These are phyloP conservation scores for Didymella glomerata DNA, from an alignment of 2,329 filamentous ascomycete species.

Conservation along the genomic window DNA sequence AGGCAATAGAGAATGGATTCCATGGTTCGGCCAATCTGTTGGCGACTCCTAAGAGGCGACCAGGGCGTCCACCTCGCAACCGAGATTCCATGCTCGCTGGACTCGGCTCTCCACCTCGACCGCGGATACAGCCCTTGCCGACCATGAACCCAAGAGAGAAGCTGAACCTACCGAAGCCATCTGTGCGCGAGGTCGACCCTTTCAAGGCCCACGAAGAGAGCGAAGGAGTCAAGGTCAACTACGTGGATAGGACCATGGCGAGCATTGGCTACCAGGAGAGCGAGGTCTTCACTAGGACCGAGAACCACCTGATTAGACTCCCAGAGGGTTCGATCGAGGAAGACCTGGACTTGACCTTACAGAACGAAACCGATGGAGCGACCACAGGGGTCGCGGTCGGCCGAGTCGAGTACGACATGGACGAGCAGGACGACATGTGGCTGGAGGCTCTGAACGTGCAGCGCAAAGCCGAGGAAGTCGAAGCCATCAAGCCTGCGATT, in stretches of 20 bases:
- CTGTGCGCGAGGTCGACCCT: slow-evolving; percentile 79
- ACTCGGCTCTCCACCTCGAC: slow-evolving; percentile 66
- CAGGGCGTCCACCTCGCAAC: slow-evolving; percentile 71
- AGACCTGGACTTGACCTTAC: slow-evolving; percentile 66
- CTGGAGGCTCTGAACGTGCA: slow-evolving; percentile 82
- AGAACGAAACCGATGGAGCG: slow-evolving; percentile 67
- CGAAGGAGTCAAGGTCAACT: slow-evolving; percentile 83
- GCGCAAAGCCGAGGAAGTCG: slow-evolving; percentile 76
- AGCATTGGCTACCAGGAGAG: slow-evolving; percentile 96
- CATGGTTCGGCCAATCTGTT: slow-evolving; percentile 23
- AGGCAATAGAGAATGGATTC: slow-evolving; percentile 24
- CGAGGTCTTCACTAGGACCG: slow-evolving; percentile 83
- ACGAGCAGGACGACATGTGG: slow-evolving; percentile 98
- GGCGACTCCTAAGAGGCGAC: slow-evolving; percentile 62
- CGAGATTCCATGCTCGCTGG: slow-evolving; percentile 68
- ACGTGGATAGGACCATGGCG: slow-evolving; percentile 95
- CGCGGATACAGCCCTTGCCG: slow-evolving; percentile 75
- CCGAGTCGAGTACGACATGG: slow-evolving; percentile 98
- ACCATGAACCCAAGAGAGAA: slow-evolving; percentile 83
- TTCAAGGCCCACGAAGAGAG: slow-evolving; percentile 84
- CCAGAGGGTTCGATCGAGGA: slow-evolving; percentile 70
- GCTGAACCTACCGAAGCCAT: slow-evolving; percentile 78
- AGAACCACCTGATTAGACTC: slow-evolving; percentile 72
- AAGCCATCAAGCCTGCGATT: slow-evolving; percentile 87
- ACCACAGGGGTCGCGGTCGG: slow-evolving; percentile 66